Conservation (phyloP, 148 eudicot species). For the Silene conica region DNA sequence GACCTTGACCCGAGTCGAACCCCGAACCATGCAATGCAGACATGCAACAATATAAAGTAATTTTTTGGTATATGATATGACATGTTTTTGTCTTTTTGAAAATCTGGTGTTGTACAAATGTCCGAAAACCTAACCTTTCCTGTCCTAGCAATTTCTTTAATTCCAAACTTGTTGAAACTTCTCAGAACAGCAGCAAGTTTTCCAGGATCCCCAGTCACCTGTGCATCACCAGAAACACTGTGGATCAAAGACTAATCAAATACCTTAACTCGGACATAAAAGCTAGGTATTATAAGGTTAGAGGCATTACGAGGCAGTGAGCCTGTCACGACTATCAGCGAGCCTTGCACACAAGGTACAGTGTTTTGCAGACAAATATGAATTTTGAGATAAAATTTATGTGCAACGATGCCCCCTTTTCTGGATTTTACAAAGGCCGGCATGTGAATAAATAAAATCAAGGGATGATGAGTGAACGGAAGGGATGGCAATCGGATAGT, state of each 20-base stretch:
- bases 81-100: neutral
- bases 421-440: no score
- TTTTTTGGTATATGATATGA: neutral
- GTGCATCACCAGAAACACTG: conserved; percentile 3
- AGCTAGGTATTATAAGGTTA: neutral
- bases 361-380: neutral
- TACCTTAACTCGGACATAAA: neutral
- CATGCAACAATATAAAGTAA: no score
- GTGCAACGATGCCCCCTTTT: neutral
- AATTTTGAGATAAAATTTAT: neutral
- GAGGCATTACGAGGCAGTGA: neutral
- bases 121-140: conserved; percentile 59
- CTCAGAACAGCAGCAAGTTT: conserved; percentile 78
- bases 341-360: neutral
- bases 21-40: no score
- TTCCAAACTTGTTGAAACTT: conserved; percentile 76
- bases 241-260: neutral
- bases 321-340: neutral
- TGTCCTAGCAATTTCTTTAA: conserved; percentile 82
- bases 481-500: no score
- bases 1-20: no score
- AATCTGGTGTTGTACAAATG: neutral
- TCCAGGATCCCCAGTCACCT: conserved; percentile 97
- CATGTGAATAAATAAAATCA: no score
- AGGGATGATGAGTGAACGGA: no score